Evolutionary conservation across 2,329 filamentous ascomycete genomes (phyloP), one percentile per base, ranked within the genome.

Genomic region (Penicillium sp.): DNA sequence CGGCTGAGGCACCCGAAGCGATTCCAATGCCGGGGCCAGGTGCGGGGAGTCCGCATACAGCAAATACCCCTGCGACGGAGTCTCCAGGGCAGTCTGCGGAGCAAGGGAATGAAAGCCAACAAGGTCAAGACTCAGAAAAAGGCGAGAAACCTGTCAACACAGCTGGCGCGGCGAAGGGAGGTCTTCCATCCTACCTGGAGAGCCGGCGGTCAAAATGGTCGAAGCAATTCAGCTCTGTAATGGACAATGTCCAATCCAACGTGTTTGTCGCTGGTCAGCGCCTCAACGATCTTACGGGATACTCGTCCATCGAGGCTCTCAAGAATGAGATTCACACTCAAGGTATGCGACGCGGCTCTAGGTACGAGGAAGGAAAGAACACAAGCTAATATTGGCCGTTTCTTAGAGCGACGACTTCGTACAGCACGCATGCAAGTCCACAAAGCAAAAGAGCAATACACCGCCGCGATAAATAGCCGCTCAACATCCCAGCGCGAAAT

Each of bases 401-500:
- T n/a, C 7, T 29, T 22, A 72, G 79, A 82, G 59, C 60, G 68
- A 10, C 65, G 69, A 29, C 75, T 80, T 39, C 61, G 62, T 30
- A 33, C 54, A 18, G 62, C 83, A 2, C 82, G 87, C 51, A 60
- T 67, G 14, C 73, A 72, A 13, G 84, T 96, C 35, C 81, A 82
- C 44, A 67, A 73, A 22, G 79, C 86, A 12, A 87, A 92, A 46
- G 72, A 76, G 33, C 74, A 74, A 32, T 94, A 96, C 71, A 84
- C 90, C 54, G 74, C 79, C n/a, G 86, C 88, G 20, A 89, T 92
- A 48, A 75, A 82, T 38, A 80, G 83, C 51, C 85, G 93, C 50
- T 83, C 86, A n/a, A 71, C 82, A 11, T 94, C 89, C 1, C 90
- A 96, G 67, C 86, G 92, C 51, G 92, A 98, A 70, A 89, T 96